A percentile compares a stretch with the other conserved stretches of the same genome.
phyloP scores from a whole-genome alignment of 495 filamentous ascomycete species.

The Paragyromitra xinjiangensis region DNA sequence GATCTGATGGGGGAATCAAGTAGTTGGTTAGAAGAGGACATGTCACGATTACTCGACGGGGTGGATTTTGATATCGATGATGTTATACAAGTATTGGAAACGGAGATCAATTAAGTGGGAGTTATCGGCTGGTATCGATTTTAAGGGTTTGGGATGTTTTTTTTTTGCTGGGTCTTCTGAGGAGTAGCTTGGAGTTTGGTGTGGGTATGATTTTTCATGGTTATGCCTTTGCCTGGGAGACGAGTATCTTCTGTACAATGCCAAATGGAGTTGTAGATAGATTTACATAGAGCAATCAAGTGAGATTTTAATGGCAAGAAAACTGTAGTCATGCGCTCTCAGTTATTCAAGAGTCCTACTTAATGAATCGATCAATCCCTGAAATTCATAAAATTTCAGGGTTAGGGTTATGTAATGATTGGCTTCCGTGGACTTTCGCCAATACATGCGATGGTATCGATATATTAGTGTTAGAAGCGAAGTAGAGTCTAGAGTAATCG shows the following conservation, averaged over 20 bases:
- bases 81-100: conserved; percentile 57
- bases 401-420: background rate
- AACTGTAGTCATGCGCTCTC: background rate
- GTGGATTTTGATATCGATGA: conserved; percentile 57
- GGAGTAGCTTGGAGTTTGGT: conserved; percentile 33
- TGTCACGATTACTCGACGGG: conserved; percentile 53
- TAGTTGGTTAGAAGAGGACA: conserved; percentile 52
- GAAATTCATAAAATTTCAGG: background rate
- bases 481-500: background rate
- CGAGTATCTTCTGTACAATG: conserved; percentile 27
- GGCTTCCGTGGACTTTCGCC: background rate
- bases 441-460: background rate
- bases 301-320: conserved; percentile 7
- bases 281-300: conserved; percentile 16
- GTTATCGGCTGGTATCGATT: conserved; percentile 13
- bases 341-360: background rate
- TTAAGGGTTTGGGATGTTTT: conserved; percentile 1
- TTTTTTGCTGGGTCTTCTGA: conserved; percentile 24
- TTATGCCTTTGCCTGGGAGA: conserved; percentile 13
- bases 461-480: background rate
- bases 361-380: too few species aligned
- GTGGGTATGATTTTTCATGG: background rate
- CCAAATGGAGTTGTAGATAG: background rate
- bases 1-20: conserved; percentile 48
- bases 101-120: conserved; percentile 51